Percentiles rank a stretch among this genome's conserved stretches.
These are phyloP conservation scores for Bruguiera hainesii DNA, from an alignment of 441 rosid genomes.

Conservation along the genomic window DNA sequence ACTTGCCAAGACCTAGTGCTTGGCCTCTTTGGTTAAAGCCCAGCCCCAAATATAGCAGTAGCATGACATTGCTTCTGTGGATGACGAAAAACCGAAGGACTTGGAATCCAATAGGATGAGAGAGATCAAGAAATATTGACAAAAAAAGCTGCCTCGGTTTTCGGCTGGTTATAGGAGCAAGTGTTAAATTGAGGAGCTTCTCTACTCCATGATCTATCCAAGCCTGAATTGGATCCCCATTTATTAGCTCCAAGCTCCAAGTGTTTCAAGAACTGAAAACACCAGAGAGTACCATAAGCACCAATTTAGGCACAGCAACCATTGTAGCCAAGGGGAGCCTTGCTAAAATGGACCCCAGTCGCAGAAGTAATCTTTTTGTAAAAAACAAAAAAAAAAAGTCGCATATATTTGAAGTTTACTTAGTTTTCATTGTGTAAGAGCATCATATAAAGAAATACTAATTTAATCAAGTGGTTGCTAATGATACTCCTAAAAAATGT, in stretches of 20 bases:
- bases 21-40: constrained; percentile 33
- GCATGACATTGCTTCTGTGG: constrained; percentile 17
- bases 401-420: no score
- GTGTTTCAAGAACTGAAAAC: neutral
- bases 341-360: neutral
- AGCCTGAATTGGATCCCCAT: neutral
- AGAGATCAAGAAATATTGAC: constrained; percentile 20
- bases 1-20: constrained; percentile 27
- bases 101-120: constrained; percentile 14
- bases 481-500: no score
- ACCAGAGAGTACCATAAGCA: neutral
- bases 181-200: constrained; percentile 15
- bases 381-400: no score
- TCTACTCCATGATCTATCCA: neutral
- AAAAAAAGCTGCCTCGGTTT: constrained; percentile 28
- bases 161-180: constrained; percentile 15
- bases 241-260: neutral
- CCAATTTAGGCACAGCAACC: neutral
- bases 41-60: constrained; percentile 31
- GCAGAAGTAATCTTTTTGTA: no score
- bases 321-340: neutral
- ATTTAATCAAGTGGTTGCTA: no score
- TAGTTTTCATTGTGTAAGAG: no score
- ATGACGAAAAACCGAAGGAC: constrained; percentile 32
- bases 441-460: no score